Evolutionary conservation across 1,139 yeast species (phyloP).

Genomic region (Kluyveromyces sp.): DNA sequence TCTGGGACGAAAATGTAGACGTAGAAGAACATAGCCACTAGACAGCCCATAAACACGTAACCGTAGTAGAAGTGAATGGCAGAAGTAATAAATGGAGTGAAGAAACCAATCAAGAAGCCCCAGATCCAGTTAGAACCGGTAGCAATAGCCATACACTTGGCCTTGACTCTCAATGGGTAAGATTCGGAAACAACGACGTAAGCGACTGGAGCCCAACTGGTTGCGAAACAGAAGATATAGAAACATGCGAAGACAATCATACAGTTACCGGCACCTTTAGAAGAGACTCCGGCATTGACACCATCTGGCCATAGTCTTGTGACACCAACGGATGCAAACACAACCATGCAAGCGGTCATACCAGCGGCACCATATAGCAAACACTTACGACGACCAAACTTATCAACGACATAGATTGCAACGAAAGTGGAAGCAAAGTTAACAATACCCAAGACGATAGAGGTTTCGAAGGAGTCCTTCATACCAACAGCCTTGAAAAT

Average conservation of each 20-base stretch:
- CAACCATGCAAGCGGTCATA: slow-evolving; percentile 52
- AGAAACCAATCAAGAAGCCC: slow-evolving; percentile 74
- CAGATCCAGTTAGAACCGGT: slow-evolving; percentile 69
- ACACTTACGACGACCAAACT: slow-evolving; percentile 56
- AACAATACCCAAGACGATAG: slow-evolving; percentile 63
- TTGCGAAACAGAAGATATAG: slow-evolving; percentile 73
- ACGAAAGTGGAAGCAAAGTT: slow-evolving; percentile 64
- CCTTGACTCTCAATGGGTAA: slow-evolving; percentile 71
- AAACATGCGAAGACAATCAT: slow-evolving; percentile 75
- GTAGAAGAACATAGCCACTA: slow-evolving; percentile 51
- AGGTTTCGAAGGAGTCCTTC: slow-evolving; percentile 58
- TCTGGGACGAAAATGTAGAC: slow-evolving; percentile 64
- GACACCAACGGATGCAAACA: slow-evolving; percentile 58
- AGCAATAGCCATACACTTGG: slow-evolving; percentile 72
- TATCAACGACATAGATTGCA: slow-evolving; percentile 55
- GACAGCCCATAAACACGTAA: slow-evolving; percentile 68
- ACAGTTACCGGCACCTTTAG: slow-evolving; percentile 58
- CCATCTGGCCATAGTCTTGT: slow-evolving; percentile 48
- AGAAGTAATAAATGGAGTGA: slow-evolving; percentile 62
- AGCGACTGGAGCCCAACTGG: slow-evolving; percentile 79
- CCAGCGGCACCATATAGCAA: slow-evolving; percentile 52
- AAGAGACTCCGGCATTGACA: slow-evolving; percentile 22
- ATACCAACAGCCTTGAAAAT: slow-evolving; percentile 65
- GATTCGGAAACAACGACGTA: slow-evolving; percentile 69
- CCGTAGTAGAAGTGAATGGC: slow-evolving; percentile 58